These are phyloP conservation scores for Umbelopsis sp. DNA, from an alignment of 371 early-diverging fungal genomes.

Conservation along the genomic window DNA sequence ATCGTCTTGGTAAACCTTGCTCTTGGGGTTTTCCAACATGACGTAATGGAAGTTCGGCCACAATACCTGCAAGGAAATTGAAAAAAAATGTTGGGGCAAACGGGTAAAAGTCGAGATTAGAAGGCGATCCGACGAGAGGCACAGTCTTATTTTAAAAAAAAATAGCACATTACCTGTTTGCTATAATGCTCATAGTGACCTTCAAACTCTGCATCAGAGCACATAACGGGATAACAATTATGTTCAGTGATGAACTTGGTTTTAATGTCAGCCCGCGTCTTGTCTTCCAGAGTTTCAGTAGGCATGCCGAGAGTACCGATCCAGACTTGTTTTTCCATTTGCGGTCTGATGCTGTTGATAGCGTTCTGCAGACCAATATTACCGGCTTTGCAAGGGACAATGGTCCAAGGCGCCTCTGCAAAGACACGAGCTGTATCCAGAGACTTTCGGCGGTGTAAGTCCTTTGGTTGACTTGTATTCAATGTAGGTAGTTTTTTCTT, in stretches of 20 bases:
- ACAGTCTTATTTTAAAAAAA: too few relatives aligned
- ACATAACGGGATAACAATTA: conserved; percentile 82
- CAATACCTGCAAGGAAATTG: conserved; percentile 52
- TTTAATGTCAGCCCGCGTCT: conserved; percentile 60
- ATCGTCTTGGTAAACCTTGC: conserved; percentile 62
- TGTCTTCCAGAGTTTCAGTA: conserved; percentile 67
- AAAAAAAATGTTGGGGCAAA: background rate
- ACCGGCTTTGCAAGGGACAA: conserved; percentile 75
- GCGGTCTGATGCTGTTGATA: conserved; percentile 65
- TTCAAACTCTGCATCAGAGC: conserved; percentile 78
- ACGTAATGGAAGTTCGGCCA: conserved; percentile 99
- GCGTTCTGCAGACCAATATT: conserved; percentile 93
- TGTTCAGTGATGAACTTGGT: conserved; percentile 62
- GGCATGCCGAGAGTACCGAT: conserved; percentile 79
- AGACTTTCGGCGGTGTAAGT: conserved; percentile 31
- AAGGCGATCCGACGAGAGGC: conserved; percentile 13
- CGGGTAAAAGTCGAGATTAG: conserved; percentile 22
- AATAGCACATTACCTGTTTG: conserved; percentile 69
- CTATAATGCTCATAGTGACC: conserved; percentile 93
- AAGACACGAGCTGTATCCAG: conserved; percentile 50
- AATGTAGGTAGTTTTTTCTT: conserved; percentile 29
- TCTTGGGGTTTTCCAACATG: conserved; percentile 72
- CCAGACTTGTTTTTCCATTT: conserved; percentile 67
- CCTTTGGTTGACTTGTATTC: conserved; percentile 18
- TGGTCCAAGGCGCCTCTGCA: conserved; percentile 62